Evolutionary conservation across 768 basidiomycete genomes (phyloP).

Genomic region (Phylloporus arenicola): DNA sequence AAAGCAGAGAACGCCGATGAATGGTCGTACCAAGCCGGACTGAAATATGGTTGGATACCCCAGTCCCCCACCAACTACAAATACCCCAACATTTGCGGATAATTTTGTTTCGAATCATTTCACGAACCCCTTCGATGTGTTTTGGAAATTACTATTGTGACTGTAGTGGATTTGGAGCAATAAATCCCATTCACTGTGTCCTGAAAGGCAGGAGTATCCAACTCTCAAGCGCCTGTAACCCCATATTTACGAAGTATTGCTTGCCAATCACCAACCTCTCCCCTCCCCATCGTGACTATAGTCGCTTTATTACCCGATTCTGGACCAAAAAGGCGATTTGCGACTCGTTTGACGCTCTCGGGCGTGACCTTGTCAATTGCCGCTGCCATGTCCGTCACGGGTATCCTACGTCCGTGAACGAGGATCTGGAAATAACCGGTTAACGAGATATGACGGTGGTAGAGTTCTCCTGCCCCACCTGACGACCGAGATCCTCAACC

Average conservation of each 20-base stretch:
- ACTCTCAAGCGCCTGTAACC: constrained; percentile 35
- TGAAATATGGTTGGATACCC: constrained; percentile 83
- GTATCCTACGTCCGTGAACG: constrained; percentile 80
- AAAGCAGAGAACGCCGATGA: constrained; percentile 80
- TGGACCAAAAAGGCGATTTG: constrained; percentile 66
- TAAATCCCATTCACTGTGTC: neutral
- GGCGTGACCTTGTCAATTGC: constrained; percentile 75
- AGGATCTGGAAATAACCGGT: constrained; percentile 49
- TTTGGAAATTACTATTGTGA: neutral
- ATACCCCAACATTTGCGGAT: constrained; percentile 63
- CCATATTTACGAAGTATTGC: constrained; percentile 66
- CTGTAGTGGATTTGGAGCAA: neutral
- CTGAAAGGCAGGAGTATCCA: neutral
- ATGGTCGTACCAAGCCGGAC: constrained; percentile 84
- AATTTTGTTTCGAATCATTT: neutral
- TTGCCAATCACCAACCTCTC: constrained; percentile 67
- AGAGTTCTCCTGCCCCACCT: constrained; percentile 40
- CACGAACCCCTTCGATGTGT: neutral
- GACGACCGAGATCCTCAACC: constrained; percentile 88
- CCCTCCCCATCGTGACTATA: constrained; percentile 77
- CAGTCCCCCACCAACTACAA: constrained; percentile 40
- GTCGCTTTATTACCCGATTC: constrained; percentile 63
- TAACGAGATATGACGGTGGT: neutral
- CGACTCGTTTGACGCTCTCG: constrained; percentile 69
- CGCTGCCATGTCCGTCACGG: constrained; percentile 85